Evolutionary conservation across 305 asterid genomes (phyloP).

Genomic region (Petunia hybrid): DNA sequence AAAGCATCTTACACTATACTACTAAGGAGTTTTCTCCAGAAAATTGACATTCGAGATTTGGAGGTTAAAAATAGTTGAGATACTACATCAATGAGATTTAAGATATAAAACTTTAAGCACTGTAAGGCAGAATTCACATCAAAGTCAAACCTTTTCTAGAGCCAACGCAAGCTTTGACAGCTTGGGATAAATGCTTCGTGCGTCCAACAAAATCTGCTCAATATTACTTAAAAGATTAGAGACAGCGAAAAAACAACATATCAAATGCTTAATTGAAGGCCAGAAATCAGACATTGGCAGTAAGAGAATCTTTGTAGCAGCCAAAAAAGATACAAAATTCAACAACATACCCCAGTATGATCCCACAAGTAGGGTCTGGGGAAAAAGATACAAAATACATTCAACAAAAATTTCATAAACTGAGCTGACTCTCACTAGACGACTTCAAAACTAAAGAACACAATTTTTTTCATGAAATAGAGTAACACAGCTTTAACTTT

Average conservation of each 20-base stretch:
- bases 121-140: not conserved
- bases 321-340: not conserved
- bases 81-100: not conserved
- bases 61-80: not conserved
- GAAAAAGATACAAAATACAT: not conserved
- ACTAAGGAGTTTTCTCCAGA: not conserved
- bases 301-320: not conserved
- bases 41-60: constrained; percentile 27
- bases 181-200: constrained; percentile 77
- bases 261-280: constrained; percentile 7
- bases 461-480: not conserved
- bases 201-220: constrained; percentile 79
- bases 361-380: no score
- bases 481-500: not conserved
- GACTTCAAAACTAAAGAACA: not conserved
- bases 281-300: constrained; percentile 14
- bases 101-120: constrained; percentile 2
- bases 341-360: not conserved
- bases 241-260: not conserved
- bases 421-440: constrained; percentile 1
- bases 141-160: constrained; percentile 77
- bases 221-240: constrained; percentile 32
- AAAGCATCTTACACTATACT: not conserved
- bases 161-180: constrained; percentile 88
- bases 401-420: not conserved